Evolutionary conservation across 129 eudicot genomes (phyloP), one percentile per base, ranked within the genome.

Genomic region (Lactuca sativa): DNA sequence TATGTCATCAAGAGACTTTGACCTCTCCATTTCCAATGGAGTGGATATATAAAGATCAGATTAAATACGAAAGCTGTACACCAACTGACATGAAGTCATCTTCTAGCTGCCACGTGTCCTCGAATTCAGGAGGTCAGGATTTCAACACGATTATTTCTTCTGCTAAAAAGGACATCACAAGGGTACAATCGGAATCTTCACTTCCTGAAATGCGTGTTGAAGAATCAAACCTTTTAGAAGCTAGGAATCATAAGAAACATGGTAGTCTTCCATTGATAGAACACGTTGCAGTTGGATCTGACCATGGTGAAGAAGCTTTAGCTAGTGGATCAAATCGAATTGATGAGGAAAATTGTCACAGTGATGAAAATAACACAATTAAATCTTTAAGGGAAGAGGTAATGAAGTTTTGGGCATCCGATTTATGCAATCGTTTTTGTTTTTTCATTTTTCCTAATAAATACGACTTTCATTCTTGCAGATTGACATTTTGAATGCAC

Each of bases 1-100:
- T 89, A 76, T 93, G 98, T 80, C 98, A 93, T 78, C 98, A 93
- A 93, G 90, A 89, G 59, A 86, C 75, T 56, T 61, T 93, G 73
- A 81, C 80, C 62, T 85, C 90, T 51, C 95, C 95, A 17, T 93
- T 89, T 71, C 98, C 95, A 37, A 85, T 89, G 95, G 92, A 89
- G 71, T 86, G 87, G 80, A 78, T 83, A 81, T 88, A 72, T 79
- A 79, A 73, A 44, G 84, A 82, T 59, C 80, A 81, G 5, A 60
- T 59, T 25, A 72, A 56, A 52, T 74, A 81, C 14, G 88, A 78
- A 64, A 59, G 44, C 31, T 59, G 74, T 62, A 59, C 79, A 8
- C 73, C 74, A 41, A 59, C 61, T 21, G 69, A 47, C 65, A 72
- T 69, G 54, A 76, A 77, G 5, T 56, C 69, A 67, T 44, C 83